Evolutionary conservation across 352 stramenopile genomes (phyloP).

Genomic region (Pythium dissimile): DNA sequence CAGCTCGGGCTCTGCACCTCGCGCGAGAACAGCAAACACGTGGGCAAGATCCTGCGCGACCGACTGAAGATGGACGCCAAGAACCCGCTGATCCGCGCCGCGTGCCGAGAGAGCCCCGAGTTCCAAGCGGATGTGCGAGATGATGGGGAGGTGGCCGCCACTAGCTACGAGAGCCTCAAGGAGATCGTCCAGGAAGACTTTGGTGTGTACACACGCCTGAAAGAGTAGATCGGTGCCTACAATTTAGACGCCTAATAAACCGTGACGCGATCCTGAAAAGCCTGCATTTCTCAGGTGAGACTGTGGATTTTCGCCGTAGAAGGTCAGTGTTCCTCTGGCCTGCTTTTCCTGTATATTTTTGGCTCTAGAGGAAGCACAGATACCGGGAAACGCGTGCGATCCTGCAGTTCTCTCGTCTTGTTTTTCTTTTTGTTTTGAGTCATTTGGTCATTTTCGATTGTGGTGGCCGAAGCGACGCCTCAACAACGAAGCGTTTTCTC

Average conservation of each 20-base stretch:
- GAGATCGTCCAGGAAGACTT: slow-evolving; percentile 51
- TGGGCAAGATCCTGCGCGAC: slow-evolving; percentile 55
- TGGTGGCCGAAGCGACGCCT: neutral
- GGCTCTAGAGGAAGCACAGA: neutral
- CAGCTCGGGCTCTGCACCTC: slow-evolving; percentile 53
- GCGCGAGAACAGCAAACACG: slow-evolving; percentile 43
- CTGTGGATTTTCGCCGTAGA: too few species aligned
- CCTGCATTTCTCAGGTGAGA: too few species aligned
- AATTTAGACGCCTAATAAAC: neutral
- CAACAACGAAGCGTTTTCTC: too few species aligned
- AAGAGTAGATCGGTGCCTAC: slow-evolving; percentile 1
- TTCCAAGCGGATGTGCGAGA: slow-evolving; percentile 5
- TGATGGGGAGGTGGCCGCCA: too few species aligned
- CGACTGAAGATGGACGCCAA: slow-evolving; percentile 47
- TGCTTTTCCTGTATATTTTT: neutral
- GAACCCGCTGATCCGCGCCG: slow-evolving; percentile 38
- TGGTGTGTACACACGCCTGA: slow-evolving; percentile 35
- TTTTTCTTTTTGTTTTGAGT: neutral
- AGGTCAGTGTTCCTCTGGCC: neutral
- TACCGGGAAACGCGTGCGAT: neutral
- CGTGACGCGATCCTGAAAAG: too few species aligned
- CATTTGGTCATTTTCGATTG: neutral
- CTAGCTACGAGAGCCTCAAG: slow-evolving; percentile 54
- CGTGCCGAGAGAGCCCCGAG: slow-evolving; percentile 14
- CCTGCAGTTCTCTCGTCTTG: neutral